These are phyloP conservation scores for Trichoderma polysporum DNA, from an alignment of 2,329 filamentous ascomycete genomes.

Conservation along the genomic window DNA sequence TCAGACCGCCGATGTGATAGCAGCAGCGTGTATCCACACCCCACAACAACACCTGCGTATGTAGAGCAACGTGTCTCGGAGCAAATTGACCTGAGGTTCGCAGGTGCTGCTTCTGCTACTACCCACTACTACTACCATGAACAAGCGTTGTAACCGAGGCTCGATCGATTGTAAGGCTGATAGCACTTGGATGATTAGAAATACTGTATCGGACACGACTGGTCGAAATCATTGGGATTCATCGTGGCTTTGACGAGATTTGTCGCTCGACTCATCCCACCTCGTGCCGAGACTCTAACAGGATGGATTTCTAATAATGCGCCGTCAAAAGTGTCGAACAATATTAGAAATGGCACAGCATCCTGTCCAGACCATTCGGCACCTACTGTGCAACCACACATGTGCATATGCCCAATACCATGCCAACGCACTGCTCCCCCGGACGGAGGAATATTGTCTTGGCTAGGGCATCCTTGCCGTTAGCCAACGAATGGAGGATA, in stretches of 20 bases:
- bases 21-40: background rate
- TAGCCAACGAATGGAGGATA: background rate
- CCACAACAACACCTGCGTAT: background rate
- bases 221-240: background rate
- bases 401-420: background rate
- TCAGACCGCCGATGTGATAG: background rate
- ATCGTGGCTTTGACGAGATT: background rate
- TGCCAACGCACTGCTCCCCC: background rate
- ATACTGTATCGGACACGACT: background rate
- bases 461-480: conserved; percentile 2
- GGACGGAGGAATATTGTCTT: background rate
- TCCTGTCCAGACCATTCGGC: background rate
- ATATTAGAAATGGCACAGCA: background rate
- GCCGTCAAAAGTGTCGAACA: background rate
- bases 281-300: background rate
- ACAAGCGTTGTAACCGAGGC: background rate
- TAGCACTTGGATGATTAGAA: background rate
- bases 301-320: background rate
- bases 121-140: background rate
- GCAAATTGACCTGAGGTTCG: background rate
- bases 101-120: background rate
- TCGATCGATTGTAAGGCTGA: conserved; percentile 6
- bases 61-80: background rate
- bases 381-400: background rate
- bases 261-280: background rate